Evolutionary conservation across 2,329 filamentous ascomycete species (phyloP), one percentile per base, ranked within the genome.

Genomic region (Parastagonospora nodorum): DNA sequence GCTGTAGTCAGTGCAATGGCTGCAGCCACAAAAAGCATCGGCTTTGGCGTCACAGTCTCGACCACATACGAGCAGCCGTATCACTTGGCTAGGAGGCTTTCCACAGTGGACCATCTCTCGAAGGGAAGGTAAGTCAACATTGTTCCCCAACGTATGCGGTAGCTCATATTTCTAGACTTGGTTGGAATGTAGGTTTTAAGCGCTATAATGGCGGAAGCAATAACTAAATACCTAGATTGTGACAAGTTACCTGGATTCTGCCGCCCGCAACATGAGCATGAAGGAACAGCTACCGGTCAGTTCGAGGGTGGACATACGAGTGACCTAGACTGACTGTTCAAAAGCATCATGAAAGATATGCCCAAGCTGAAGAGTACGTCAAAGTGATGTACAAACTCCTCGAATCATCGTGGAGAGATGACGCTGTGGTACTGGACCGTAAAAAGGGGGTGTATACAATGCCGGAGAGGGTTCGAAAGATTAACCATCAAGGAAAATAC

Each of bases 31-130:
- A 80, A 83, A 56, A 87, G 78, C 50, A 80, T 90, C n/a, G 84
- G 84, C 0, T 89, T 89, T 53, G 86, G 86, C 0, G 83, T 89
- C 1, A 89, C 87, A 0, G 80, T 86, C 0, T 82, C 83, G 1
- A 88, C 86, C 0, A 88, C 84, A 0, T 89, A 89, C 54, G 86
- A 89, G 66, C 81, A 85, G 63, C 86, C 87, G 0, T 89, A 88
- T 61, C 82, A 87, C 57, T 74, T 89, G 11, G 86, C 87, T 0
- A 73, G 86, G 14, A 74, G 85, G n/a, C 71, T 89, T 9, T 84
- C 82, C 5, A 89, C 86, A 0, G 76, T 88, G 0, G 87, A 89
- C 61, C 87, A 89, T 65, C 72, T 89, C 8, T 84, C 84, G 0
- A 83, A 82, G 41, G 85, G 86, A n/a, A 77, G 86, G 66, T 66